Percentiles rank a stretch among this genome's conserved stretches.
These are phyloP conservation scores for Botryotinia calthae DNA, from an alignment of 2,329 filamentous ascomycete species.

Conservation along the genomic window DNA sequence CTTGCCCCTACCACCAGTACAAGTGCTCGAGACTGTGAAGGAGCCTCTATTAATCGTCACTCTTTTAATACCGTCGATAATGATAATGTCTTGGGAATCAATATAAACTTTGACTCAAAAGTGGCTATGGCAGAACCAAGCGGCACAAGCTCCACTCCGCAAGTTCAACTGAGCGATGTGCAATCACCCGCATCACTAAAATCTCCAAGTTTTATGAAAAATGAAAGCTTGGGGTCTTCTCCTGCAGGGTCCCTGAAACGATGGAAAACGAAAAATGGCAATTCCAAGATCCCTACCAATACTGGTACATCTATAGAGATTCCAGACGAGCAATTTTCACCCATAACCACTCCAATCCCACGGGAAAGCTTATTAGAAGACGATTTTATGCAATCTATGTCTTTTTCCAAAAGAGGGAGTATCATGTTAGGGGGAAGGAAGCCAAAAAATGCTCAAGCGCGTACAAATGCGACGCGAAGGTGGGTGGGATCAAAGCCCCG, in stretches of 20 bases:
- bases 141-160: background rate
- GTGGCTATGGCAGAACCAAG: background rate
- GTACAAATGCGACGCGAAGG: constrained; percentile 31
- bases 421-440: constrained; percentile 57
- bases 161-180: constrained; percentile 11
- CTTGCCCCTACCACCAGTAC: constrained; percentile 49
- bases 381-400: constrained; percentile 54
- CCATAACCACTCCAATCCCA: constrained; percentile 56
- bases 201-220: constrained; percentile 23
- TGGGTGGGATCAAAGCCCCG: constrained; percentile 21
- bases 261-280: constrained; percentile 28
- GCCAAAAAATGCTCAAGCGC: constrained; percentile 31
- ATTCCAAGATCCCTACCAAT: constrained; percentile 20
- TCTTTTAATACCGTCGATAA: constrained; percentile 39
- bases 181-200: constrained; percentile 18
- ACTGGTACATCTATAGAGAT: constrained; percentile 27
- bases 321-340: constrained; percentile 44
- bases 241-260: constrained; percentile 18
- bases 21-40: constrained; percentile 40
- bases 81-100: constrained; percentile 29
- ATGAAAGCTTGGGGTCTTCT: constrained; percentile 23
- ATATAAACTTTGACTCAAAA: constrained; percentile 32
- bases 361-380: constrained; percentile 56
- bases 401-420: constrained; percentile 63
- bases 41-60: constrained; percentile 21